Percentiles rank a stretch among this genome's conserved stretches.
Evolutionary conservation across 805 yeast genomes (phyloP).

Genomic region (Tetrapisispora namnaoensis): DNA sequence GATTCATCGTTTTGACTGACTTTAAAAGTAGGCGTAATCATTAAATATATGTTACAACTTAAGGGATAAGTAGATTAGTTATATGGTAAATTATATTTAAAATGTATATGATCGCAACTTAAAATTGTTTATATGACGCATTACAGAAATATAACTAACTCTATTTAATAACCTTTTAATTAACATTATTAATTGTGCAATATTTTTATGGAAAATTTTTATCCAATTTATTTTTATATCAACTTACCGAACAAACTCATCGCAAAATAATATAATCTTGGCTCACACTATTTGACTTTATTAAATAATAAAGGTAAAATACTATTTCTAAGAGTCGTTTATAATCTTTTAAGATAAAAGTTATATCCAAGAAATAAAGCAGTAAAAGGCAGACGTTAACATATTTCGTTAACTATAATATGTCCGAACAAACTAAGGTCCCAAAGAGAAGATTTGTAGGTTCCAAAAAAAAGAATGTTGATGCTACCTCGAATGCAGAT

Average conservation of each 20-base stretch:
- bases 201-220: not conserved
- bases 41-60: constrained; percentile 17
- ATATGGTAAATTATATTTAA: too few relatives aligned
- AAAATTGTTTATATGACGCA: too few relatives aligned
- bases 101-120: too few relatives aligned
- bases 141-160: too few relatives aligned
- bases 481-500: constrained; percentile 19
- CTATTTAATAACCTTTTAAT: not conserved
- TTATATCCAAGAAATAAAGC: not conserved
- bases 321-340: too few relatives aligned
- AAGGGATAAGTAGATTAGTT: too few relatives aligned
- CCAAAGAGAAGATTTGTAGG: constrained; percentile 59
- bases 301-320: too few relatives aligned
- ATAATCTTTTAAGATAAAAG: too few relatives aligned
- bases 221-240: not conserved
- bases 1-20: constrained; percentile 70
- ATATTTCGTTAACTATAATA: not conserved
- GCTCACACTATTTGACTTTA: not conserved
- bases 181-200: not conserved
- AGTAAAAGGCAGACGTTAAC: not conserved
- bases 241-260: not conserved
- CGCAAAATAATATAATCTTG: not conserved
- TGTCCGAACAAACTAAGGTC: constrained; percentile 12
- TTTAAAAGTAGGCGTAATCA: constrained; percentile 83
- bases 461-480: constrained; percentile 26